Base-by-base conservation (phyloP, 192 early-diverging fungal species). In the Rhizoclosmatium globosum region DNA sequence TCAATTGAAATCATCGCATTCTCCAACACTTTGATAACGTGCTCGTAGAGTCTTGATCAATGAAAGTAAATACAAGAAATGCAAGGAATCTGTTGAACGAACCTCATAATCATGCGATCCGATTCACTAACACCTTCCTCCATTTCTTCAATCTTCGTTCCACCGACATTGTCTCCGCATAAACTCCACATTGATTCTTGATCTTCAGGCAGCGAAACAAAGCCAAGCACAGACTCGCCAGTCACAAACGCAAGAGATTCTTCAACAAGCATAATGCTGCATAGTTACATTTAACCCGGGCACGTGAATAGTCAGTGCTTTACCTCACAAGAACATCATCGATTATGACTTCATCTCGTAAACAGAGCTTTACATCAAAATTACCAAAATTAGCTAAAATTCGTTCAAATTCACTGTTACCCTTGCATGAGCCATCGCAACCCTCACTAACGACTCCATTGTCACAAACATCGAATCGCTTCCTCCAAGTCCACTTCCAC, bases 231-330 rank as follows among this genome's bases (percentile, higher is more conserved):
- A 17, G 66, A 68, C 6, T 1, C 6, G 19, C 72, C 60, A 2
- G 43, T 59, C 23, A 62, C 42, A 74, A 62, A 62, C 38, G 17
- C 0, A n/a, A 57, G 47, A 3, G 50, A 58, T 42, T 71, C 70
- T 57, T 71, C 70, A 6, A 71, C 70, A 50, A 71, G 50, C n/a
- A 71, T 71, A 15, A 71, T 71, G 19, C 70, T 58, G 50, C 50
- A 7, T 13, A 17, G 17, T 53, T 53, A 53, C 17, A 53, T 13
- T 2, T 69, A 47, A 2, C 42, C 21, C 15, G 2, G 42, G 7
- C 17, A 31, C n/a, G 9, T 45, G 15, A 23, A 48, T 39, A 11
- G 19, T 46, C 44, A 48, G 21, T 31, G 31, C 45, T 31, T 44
- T 31, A 69, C 68, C 42, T 69, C 9, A 69, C 68, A 17, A 69